Percentiles rank a stretch among this genome's conserved stretches.
Conservation (phyloP, 176 grass and related monocot genomes). For the Aegilops speltoides region DNA sequence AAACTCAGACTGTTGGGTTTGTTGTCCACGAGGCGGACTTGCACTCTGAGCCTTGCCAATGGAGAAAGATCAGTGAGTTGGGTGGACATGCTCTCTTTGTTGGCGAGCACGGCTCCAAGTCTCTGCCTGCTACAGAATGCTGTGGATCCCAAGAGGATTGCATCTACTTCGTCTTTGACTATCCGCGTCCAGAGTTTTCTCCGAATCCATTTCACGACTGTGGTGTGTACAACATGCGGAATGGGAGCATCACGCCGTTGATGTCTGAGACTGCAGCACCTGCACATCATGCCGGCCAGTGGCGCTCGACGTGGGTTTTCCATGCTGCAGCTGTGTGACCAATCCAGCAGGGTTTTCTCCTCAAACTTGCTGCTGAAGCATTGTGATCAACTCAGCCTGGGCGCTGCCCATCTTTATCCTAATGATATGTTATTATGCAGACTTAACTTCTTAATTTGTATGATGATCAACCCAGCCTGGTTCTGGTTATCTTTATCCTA, state of each 20-base stretch:
- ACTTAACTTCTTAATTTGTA: not conserved
- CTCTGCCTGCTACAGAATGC: not conserved
- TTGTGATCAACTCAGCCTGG: no score
- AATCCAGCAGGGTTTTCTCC: not conserved
- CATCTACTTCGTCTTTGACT: not conserved
- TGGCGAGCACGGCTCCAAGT: not conserved
- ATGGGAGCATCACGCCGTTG: not conserved
- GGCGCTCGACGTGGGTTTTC: not conserved
- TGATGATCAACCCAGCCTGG: not conserved
- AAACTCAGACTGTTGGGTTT: not conserved
- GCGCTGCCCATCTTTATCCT: not conserved
- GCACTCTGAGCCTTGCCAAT: not conserved
- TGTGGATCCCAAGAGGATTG: not conserved
- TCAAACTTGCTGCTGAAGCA: no score
- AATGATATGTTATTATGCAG: not conserved
- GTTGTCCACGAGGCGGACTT: conserved; percentile 5
- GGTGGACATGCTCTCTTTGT: not conserved
- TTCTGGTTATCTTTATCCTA: not conserved
- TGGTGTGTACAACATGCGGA: not conserved
- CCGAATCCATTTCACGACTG: not conserved
- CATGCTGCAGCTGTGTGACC: not conserved
- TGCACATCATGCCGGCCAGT: not conserved
- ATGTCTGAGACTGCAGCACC: not conserved
- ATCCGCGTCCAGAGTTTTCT: not conserved
- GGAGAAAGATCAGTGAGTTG: not conserved